Base-by-base conservation (phyloP, 1,284 basidiomycete species). In the Trametes hirsuta region DNA sequence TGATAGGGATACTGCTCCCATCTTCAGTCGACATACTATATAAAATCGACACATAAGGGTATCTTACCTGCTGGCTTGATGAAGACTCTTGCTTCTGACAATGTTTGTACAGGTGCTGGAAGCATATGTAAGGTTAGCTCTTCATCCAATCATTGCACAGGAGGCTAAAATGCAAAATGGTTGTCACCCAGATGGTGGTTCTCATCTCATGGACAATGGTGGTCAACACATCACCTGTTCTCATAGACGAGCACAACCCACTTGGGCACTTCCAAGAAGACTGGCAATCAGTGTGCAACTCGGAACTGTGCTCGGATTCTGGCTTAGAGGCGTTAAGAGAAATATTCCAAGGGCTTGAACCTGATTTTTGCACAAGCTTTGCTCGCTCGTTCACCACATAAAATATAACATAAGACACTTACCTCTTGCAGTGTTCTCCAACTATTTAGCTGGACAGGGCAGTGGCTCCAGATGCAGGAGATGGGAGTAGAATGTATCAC, bases 401-500 rank as follows among this genome's bases (percentile, higher is more conserved):
- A n/a, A 47, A 6, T 40, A 34, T 3, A 35, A 30, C 30, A 48
- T 21, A 2, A 42, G 2, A 4, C 21, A 9, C 68, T 44, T 39
- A 68, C 68, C 68, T 68, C 64, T 44, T 64, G 61, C 0, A 69
- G 52, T 24, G 66, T 40, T 30, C 47, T 55, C 66, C 68, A 68
- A 58, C 66, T 64, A 40, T 68, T 68, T 12, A 68, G 54, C 46
- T 63, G 45, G n/a, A 52, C 58, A 44, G 55, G 30, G 44, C 68
- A 69, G 1, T 45, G 40, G 11, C 40, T 39, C 66, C 68, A 69
- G n/a, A 64, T 62, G 48, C 68, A 69, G 4, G 40, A 4, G 10
- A 68, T 47, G 34, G 53, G 57, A 21, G 40, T 48, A 12, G 51
- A 21, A n/a, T 57, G 58, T 3, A 69, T 40, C 0, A 60, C 58